phyloP scores from a whole-genome alignment of 2,329 filamentous ascomycete genomes.

The Colletotrichum chrysophilum region DNA sequence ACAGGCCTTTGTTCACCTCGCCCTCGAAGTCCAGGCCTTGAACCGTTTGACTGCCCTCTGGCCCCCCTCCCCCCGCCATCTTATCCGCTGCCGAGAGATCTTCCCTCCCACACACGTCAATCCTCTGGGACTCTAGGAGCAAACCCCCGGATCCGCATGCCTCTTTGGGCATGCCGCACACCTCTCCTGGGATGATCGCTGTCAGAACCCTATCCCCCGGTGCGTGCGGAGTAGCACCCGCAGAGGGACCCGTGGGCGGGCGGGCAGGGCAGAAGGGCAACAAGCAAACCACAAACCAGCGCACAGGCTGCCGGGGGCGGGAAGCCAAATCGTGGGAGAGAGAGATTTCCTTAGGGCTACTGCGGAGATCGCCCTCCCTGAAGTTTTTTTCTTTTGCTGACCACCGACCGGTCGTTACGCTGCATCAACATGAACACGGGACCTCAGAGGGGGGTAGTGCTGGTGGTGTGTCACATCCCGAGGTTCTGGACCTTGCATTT shows the following conservation, averaged over 20 bases:
- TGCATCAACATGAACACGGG: not conserved
- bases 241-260: not conserved
- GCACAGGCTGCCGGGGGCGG: not conserved
- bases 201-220: conserved; percentile 15
- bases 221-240: not conserved
- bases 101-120: not conserved
- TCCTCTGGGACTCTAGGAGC: not conserved
- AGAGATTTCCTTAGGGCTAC: not conserved
- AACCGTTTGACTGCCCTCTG: not conserved
- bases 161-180: not conserved
- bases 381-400: not conserved
- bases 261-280: not conserved
- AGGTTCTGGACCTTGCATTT: not conserved
- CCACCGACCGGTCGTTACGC: not conserved
- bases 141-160: conserved; percentile 14
- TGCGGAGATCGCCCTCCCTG: not conserved
- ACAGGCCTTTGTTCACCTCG: not conserved
- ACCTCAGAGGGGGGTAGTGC: not conserved
- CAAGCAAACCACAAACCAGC: not conserved
- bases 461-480: conserved; percentile 5
- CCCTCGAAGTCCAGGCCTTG: not conserved
- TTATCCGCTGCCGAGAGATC: not conserved
- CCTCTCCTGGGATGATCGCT: conserved; percentile 12
- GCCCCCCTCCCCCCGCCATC: not conserved
- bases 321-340: not conserved